phyloP scores from a whole-genome alignment of 140 eudicot genomes.

The Cichorium intybus region DNA sequence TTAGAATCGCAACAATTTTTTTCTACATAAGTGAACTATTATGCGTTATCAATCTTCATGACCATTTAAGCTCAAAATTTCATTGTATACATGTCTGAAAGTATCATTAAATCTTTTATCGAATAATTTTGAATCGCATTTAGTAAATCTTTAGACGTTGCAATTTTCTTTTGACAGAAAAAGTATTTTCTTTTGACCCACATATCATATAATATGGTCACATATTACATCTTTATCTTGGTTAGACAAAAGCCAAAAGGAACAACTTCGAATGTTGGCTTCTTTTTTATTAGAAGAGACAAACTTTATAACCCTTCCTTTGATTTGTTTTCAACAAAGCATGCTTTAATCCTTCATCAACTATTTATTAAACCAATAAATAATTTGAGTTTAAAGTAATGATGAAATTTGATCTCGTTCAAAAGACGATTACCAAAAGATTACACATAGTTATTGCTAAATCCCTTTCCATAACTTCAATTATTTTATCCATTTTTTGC shows the following conservation, averaged over 20 bases:
- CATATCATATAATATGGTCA: slow-evolving; percentile 23
- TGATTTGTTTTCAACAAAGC: slow-evolving; percentile 16
- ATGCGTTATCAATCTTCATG: background rate
- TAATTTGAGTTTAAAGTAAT: background rate
- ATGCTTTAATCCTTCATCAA: background rate
- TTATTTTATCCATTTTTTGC: background rate
- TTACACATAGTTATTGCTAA: background rate
- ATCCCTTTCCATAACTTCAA: background rate
- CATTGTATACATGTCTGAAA: too few relatives aligned
- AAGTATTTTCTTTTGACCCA: slow-evolving; percentile 33
- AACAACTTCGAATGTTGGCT: slow-evolving; percentile 28
- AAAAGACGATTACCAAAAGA: background rate
- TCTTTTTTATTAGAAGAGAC: slow-evolving; percentile 27
- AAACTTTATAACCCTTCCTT: slow-evolving; percentile 19
- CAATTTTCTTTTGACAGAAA: slow-evolving; percentile 27
- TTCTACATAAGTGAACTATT: background rate
- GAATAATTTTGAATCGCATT: background rate
- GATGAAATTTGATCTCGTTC: background rate
- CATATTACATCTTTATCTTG: slow-evolving; percentile 24
- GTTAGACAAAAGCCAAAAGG: slow-evolving; percentile 34
- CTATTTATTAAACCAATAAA: background rate
- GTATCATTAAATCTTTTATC: background rate
- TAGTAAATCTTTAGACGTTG: background rate
- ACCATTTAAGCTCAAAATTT: background rate
- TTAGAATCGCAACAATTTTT: background rate